A percentile compares a stretch with the other conserved stretches of the same genome.
phyloP scores from a whole-genome alignment of 2,329 filamentous ascomycete species.

The Aureobasidium sp. region DNA sequence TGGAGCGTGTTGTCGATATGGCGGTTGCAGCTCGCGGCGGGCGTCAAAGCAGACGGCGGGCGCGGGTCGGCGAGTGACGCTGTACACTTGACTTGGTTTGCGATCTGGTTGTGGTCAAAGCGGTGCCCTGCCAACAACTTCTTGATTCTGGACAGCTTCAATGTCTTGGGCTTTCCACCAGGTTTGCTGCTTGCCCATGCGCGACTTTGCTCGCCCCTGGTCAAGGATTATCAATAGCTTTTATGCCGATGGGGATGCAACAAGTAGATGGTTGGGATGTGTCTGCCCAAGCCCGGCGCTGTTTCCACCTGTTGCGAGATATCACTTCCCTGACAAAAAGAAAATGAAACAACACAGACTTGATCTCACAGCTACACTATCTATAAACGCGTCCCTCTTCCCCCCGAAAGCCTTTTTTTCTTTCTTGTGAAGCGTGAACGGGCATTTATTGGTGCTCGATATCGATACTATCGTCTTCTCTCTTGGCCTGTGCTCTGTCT shows the following conservation, averaged over 20 bases:
- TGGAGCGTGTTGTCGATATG: not conserved
- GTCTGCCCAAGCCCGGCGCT: not conserved
- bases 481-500: not conserved
- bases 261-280: conserved; percentile 1
- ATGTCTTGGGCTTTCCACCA: not conserved
- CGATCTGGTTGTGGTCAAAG: not conserved
- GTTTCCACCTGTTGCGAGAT: not conserved
- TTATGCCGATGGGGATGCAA: conserved; percentile 5
- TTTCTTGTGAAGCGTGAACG: not conserved
- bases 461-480: not conserved
- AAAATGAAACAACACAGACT: not conserved
- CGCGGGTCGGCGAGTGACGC: not conserved
- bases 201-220: not conserved
- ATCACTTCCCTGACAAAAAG: not conserved
- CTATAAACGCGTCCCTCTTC: not conserved
- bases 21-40: not conserved
- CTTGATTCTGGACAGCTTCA: not conserved
- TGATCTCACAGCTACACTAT: not conserved
- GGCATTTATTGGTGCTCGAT: not conserved
- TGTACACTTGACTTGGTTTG: not conserved
- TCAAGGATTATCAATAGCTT: not conserved
- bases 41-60: conserved; percentile 1
- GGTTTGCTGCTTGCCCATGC: not conserved
- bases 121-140: not conserved
- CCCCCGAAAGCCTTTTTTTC: not conserved